Percentiles rank a stretch among this genome's conserved stretches.
These are phyloP conservation scores for Fomitopsis serialis DNA, from an alignment of 768 basidiomycete genomes.

Conservation along the genomic window DNA sequence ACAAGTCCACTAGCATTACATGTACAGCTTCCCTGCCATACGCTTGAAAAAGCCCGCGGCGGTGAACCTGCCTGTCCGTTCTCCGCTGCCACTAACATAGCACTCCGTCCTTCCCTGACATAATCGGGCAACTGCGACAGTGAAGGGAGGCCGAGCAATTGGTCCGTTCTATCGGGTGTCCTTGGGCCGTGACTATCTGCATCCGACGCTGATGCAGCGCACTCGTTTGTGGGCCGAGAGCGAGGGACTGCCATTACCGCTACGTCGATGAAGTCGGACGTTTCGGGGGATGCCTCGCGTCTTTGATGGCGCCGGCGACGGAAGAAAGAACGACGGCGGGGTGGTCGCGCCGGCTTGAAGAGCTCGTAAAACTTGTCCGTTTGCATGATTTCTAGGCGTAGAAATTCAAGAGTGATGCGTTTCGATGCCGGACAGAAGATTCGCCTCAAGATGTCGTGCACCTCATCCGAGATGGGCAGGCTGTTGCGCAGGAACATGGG, in stretches of 20 bases:
- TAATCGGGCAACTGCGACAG: background rate
- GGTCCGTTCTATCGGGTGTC: background rate
- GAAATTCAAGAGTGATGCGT: constrained; percentile 56
- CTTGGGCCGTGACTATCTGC: background rate
- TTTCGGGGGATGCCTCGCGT: background rate
- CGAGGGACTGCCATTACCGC: background rate
- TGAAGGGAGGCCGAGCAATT: background rate
- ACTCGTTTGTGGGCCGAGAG: background rate
- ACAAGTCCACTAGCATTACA: background rate
- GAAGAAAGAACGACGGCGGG: background rate
- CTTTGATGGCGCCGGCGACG: background rate
- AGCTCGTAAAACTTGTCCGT: constrained; percentile 21
- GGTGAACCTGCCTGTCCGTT: background rate
- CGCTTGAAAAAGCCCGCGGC: background rate
- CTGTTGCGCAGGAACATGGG: constrained; percentile 49
- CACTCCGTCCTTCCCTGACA: background rate
- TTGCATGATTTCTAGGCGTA: constrained; percentile 34
- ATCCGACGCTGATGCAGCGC: background rate
- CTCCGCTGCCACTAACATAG: background rate
- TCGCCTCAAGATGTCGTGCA: constrained; percentile 41
- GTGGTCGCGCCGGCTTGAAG: background rate
- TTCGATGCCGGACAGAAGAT: constrained; percentile 66
- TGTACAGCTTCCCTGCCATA: background rate
- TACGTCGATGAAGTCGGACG: background rate
- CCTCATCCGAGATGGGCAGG: constrained; percentile 44